phyloP scores from a whole-genome alignment of 208 protist genomes.

The Leishmania major region DNA sequence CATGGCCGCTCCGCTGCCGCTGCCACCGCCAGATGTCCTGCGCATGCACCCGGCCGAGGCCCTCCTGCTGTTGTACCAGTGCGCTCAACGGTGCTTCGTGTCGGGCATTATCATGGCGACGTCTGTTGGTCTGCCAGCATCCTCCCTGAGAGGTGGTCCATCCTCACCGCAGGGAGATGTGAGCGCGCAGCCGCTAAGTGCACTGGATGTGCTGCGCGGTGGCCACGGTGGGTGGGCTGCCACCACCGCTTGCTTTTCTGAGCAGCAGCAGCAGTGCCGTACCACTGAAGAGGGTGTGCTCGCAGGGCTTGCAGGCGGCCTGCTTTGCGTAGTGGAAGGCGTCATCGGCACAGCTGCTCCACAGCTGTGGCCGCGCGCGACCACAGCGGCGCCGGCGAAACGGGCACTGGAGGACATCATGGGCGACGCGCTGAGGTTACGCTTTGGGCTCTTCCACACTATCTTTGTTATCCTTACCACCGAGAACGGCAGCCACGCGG shows the following conservation, averaged over 20 bases:
- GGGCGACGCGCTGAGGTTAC: constrained; percentile 18
- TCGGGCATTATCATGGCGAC: constrained; percentile 11
- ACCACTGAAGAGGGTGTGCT: constrained; percentile 18
- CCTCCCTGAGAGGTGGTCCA: not conserved
- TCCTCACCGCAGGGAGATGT: not conserved
- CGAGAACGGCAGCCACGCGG: not conserved
- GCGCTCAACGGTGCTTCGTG: constrained; percentile 24
- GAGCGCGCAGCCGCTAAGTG: not conserved
- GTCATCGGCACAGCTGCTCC: constrained; percentile 8
- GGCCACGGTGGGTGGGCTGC: not conserved
- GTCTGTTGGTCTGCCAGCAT: constrained; percentile 10
- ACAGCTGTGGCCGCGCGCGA: constrained; percentile 16
- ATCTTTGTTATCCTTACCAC: constrained; percentile 17
- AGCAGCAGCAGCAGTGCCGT: not conserved
- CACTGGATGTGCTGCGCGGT: constrained; percentile 18
- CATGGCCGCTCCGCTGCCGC: constrained; percentile 31
- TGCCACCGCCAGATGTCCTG: constrained; percentile 25
- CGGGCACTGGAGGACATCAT: not conserved
- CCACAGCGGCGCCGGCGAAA: not conserved
- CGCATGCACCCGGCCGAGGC: constrained; percentile 26
- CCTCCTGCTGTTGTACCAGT: constrained; percentile 26
- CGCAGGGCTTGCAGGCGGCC: constrained; percentile 12
- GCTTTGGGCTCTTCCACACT: constrained; percentile 16
- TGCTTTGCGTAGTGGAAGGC: constrained; percentile 33
- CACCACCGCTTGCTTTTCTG: not conserved